phyloP scores from a whole-genome alignment of 768 basidiomycete species.

The Termitomyces bulborhizus region DNA sequence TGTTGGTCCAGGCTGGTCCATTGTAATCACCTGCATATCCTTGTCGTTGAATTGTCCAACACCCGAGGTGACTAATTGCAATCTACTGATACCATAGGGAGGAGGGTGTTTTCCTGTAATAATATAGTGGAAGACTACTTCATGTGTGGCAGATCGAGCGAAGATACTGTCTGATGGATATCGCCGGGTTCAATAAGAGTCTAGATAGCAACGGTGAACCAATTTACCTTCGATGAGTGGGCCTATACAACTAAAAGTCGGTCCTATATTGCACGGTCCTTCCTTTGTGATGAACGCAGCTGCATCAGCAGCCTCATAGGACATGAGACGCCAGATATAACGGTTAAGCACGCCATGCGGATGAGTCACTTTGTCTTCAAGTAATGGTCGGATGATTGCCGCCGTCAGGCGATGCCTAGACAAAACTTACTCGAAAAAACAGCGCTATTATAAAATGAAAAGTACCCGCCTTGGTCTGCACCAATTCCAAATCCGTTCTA shows the following conservation, averaged over 20 bases:
- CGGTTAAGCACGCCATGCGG: neutral
- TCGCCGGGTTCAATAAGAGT: too few relatives aligned
- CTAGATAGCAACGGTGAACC: too few relatives aligned
- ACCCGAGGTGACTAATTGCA: neutral
- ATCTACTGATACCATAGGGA: neutral
- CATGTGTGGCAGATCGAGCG: neutral
- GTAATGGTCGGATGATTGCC: neutral
- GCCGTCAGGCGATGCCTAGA: neutral
- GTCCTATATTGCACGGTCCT: neutral
- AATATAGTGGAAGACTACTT: constrained; percentile 1
- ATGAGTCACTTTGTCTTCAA: neutral
- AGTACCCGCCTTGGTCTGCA: neutral
- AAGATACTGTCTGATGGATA: neutral
- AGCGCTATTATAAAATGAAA: neutral
- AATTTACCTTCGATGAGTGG: neutral
- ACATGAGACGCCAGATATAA: neutral
- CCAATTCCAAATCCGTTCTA: constrained; percentile 1
- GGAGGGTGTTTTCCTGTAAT: neutral
- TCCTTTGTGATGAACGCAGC: neutral
- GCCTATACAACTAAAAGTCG: neutral
- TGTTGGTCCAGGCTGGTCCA: constrained; percentile 4
- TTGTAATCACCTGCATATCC: neutral
- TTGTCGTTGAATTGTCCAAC: constrained; percentile 1
- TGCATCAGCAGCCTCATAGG: neutral
- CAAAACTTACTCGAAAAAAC: neutral